Percentiles rank a stretch among this genome's conserved stretches.
These are phyloP conservation scores for Colletotrichum eleusines DNA, from an alignment of 2,329 filamentous ascomycete species.

Conservation along the genomic window DNA sequence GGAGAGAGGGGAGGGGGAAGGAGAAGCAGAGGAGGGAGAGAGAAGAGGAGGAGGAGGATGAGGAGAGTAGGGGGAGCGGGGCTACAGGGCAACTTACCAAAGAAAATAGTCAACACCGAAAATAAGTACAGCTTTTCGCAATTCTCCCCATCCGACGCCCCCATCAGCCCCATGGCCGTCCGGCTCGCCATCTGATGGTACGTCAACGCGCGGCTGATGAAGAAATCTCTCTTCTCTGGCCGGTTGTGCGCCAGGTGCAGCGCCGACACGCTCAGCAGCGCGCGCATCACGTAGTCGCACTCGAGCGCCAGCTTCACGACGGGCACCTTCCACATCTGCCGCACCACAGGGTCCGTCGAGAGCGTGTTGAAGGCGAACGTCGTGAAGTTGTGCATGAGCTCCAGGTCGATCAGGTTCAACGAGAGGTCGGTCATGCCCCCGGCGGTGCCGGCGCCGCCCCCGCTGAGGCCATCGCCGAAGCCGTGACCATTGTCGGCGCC, in stretches of 20 bases:
- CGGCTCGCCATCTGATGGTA: constrained; percentile 42
- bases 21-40: no score
- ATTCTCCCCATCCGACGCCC: constrained; percentile 41
- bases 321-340: constrained; percentile 60
- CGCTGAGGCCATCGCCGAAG: constrained; percentile 14
- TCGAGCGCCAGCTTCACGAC: constrained; percentile 60
- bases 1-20: background rate
- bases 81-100: constrained; percentile 42
- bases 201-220: constrained; percentile 46
- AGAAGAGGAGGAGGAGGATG: background rate
- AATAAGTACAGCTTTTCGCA: constrained; percentile 48
- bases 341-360: constrained; percentile 54
- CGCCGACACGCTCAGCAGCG: constrained; percentile 63
- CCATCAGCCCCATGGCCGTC: constrained; percentile 42
- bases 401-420: constrained; percentile 60
- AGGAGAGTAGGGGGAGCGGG: background rate
- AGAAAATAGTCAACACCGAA: constrained; percentile 51
- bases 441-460: constrained; percentile 37
- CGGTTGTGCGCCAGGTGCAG: constrained; percentile 60
- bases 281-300: constrained; percentile 62
- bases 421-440: constrained; percentile 40
- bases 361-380: constrained; percentile 63
- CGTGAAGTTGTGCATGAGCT: constrained; percentile 66
- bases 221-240: constrained; percentile 53
- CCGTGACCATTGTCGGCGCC: constrained; percentile 18